Base-by-base conservation (phyloP, 805 yeast species). In the Saturnispora silvae region DNA sequence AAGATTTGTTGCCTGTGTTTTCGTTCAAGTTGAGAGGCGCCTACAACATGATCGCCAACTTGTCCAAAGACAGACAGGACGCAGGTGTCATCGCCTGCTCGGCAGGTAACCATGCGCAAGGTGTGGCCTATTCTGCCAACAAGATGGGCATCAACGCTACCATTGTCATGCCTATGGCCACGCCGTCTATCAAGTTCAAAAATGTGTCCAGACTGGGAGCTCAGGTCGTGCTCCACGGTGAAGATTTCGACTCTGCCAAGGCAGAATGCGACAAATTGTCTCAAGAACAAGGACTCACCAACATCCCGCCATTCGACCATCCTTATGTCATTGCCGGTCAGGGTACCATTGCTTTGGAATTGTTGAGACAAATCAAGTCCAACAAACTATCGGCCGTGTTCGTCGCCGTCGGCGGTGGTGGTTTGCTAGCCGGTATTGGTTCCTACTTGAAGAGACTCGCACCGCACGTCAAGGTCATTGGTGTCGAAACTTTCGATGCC, bases 21-120 rank as follows among this genome's bases (percentile, higher is more conserved):
- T 81, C 94, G 31, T 92, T 92, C 72, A 92, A 92, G 61, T 68
- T 92, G 42, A 78, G 99, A 57, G 99, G 99, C 41, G 99, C 98
- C 14, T 85, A 87, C 61, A 92, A 92, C 58, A 86, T 85, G 95
- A 81, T 92, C 50, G 94, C 97, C 25, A 83, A 89, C 50, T 61
- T 92, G 34, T 75, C 77, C 37, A 61, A 72, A n/a, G 73, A 70
- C 32, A 65, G 77, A 48, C 70, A 78, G 45, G 50, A 84, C 56
- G 67, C 70, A 34, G 99, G 99, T 49, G 96, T 92, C 38, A 81
- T 94, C 54, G 96, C 97, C 0, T 92, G 97, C 52, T 85, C 96
- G 22, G 99, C 99, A 4, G 99, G 99, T 25, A 92, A 92, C 59
- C 99, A 92, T 51, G 99, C 99, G 1, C 99, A 92, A 57, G 99